These are phyloP conservation scores for Neurospora africana DNA, from an alignment of 495 filamentous ascomycete species.

Conservation along the genomic window DNA sequence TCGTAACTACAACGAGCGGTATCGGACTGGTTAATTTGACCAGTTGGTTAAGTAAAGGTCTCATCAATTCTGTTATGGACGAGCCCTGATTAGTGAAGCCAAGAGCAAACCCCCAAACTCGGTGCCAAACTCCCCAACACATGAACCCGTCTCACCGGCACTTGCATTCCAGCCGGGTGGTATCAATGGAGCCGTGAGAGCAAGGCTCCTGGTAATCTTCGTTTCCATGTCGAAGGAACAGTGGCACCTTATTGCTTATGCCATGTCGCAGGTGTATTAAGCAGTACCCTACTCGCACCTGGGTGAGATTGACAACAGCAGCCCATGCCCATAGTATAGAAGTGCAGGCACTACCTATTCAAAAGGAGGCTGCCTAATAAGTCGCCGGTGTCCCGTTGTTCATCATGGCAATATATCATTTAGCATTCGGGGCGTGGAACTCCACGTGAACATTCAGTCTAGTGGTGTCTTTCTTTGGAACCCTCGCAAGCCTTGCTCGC, in stretches of 20 bases:
- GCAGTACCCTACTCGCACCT: not conserved
- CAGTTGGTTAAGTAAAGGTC: too few species aligned
- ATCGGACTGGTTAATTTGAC: too few species aligned
- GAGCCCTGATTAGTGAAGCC: not conserved
- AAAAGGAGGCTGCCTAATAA: not conserved
- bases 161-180: constrained; percentile 8
- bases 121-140: not conserved
- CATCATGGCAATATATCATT: not conserved
- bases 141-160: constrained; percentile 10
- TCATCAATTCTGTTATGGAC: too few species aligned
- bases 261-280: not conserved
- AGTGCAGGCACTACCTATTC: not conserved
- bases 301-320: not conserved
- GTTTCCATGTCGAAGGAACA: not conserved
- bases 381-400: not conserved
- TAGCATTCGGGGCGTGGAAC: not conserved
- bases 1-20: too few species aligned
- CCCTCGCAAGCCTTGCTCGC: not conserved
- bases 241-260: not conserved
- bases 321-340: not conserved
- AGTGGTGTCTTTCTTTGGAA: not conserved
- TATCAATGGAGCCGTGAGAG: not conserved
- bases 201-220: not conserved
- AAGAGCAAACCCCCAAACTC: not conserved
- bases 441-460: not conserved